phyloP scores from a whole-genome alignment of 768 basidiomycete genomes.

The Gautieria morchelliformis region DNA sequence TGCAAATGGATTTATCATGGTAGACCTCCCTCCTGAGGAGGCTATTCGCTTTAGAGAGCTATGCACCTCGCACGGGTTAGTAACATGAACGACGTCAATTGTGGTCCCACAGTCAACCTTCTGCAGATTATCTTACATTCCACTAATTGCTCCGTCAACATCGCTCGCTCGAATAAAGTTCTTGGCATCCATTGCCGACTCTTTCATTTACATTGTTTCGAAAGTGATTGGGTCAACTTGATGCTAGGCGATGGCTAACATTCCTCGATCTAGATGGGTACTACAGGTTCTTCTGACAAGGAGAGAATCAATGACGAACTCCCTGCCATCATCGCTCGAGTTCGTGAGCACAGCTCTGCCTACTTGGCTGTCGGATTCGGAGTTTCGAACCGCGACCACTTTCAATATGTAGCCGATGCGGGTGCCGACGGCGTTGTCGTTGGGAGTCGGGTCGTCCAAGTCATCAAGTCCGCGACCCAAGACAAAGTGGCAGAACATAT shows the following conservation, averaged over 20 bases:
- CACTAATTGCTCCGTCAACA: slow-evolving; percentile 92
- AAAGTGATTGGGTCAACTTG: slow-evolving; percentile 44
- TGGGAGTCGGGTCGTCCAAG: slow-evolving; percentile 73
- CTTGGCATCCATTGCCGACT: slow-evolving; percentile 87
- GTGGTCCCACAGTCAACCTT: not conserved
- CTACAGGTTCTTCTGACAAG: slow-evolving; percentile 81
- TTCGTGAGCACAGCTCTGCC: slow-evolving; percentile 66
- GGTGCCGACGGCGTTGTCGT: slow-evolving; percentile 96
- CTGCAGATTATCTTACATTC: slow-evolving; percentile 83
- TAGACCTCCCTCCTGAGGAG: slow-evolving; percentile 96
- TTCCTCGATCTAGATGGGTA: slow-evolving; percentile 71
- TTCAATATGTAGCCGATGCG: slow-evolving; percentile 71
- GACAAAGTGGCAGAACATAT: slow-evolving; percentile 44
- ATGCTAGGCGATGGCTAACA: not conserved
- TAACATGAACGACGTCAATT: slow-evolving; percentile 9
- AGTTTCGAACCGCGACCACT: slow-evolving; percentile 83
- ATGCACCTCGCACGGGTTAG: slow-evolving; percentile 72
- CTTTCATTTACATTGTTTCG: slow-evolving; percentile 98
- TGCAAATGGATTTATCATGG: slow-evolving; percentile 95
- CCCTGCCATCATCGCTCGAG: slow-evolving; percentile 74
- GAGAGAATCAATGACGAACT: slow-evolving; percentile 65
- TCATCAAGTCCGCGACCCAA: slow-evolving; percentile 59
- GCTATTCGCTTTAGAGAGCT: slow-evolving; percentile 84
- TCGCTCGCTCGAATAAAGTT: slow-evolving; percentile 81
- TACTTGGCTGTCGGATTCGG: slow-evolving; percentile 97